Evolutionary conservation across 1,139 yeast species (phyloP), one percentile per base, ranked within the genome.

Genomic region (Yamadazyma triangularis): DNA sequence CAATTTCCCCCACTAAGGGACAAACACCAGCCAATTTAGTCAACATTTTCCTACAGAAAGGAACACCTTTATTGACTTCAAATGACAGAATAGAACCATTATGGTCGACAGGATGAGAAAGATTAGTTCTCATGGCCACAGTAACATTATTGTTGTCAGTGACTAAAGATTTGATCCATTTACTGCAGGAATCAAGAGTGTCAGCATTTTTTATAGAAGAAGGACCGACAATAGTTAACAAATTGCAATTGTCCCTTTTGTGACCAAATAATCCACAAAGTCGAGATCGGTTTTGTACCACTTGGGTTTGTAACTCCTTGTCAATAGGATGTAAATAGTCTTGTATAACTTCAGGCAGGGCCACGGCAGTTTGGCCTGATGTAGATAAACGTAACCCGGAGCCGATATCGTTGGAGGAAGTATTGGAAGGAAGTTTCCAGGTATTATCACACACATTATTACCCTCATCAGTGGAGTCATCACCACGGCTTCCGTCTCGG

Each of bases 301-400:
- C 57, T 28, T 58, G 58, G 3, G 39, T 25, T 23, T 57, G 48
- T 18, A 63, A 41, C 1, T 27, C 34, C 10, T 50, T 51, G 12
- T 58, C 42, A 3, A 52, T 48, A 2, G 75, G 73, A 30, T 55
- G 60, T 26, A 70, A 41, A 27, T 58, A 56, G 31, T 59, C 61
- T 38, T 67, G 74, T 8, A 68, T 52, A 11, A 69, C 63, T 37
- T 68, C 73, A 1, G 76, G 75, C 41, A 64, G 71, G 2, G 70
- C 59, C 15, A 66, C 51, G 3, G 65, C 58, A 27, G 58, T 49
- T 13, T 56, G 56, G 11, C 65, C 67, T 28, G 52, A 47, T 26
- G 55, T 64, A 29, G 45, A 39, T 19, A 42, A 34, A 28, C 53
- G 41, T 25, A 54, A 33, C 1, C 58, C 59, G n/a, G n/a, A n/a